Conservation (phyloP, 2,329 filamentous ascomycete species). For the Neofusicoccum cordaticola region DNA sequence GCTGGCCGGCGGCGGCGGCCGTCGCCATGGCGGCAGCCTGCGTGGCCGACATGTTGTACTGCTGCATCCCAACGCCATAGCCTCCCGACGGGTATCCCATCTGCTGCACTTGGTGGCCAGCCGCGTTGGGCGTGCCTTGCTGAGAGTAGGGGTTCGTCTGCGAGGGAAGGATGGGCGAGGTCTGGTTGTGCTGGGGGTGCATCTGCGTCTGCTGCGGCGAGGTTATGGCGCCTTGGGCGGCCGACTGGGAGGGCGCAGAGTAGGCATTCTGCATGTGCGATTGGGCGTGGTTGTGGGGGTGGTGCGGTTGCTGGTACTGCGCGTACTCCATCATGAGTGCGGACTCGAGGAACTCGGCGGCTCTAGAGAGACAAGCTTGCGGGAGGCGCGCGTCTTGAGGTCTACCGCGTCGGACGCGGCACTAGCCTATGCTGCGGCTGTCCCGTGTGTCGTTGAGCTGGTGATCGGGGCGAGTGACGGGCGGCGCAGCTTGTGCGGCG, state of each 20-base stretch:
- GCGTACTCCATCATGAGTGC: constrained; percentile 47
- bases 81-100: constrained; percentile 77
- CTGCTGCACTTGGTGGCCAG: constrained; percentile 60
- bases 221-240: constrained; percentile 53
- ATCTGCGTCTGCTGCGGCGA: constrained; percentile 68
- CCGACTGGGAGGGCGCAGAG: constrained; percentile 32
- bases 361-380: background rate
- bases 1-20: constrained; percentile 82
- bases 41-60: constrained; percentile 81
- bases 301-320: constrained; percentile 47
- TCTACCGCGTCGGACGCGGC: constrained; percentile 33
- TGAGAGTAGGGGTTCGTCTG: constrained; percentile 64
- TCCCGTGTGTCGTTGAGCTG: constrained; percentile 22
- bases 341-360: background rate
- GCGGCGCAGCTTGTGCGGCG: constrained; percentile 9
- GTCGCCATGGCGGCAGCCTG: constrained; percentile 94
- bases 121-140: constrained; percentile 58
- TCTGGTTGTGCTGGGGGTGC: constrained; percentile 60
- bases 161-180: constrained; percentile 75
- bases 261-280: constrained; percentile 39
- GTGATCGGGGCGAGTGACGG: constrained; percentile 20
- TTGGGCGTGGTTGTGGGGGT: constrained; percentile 42
- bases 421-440: constrained; percentile 29
- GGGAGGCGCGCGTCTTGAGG: constrained; percentile 14
- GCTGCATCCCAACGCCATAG: constrained; percentile 71